Evolutionary conservation across 1,284 basidiomycete species (phyloP).

Genomic region (Ganoderma meredithae): DNA sequence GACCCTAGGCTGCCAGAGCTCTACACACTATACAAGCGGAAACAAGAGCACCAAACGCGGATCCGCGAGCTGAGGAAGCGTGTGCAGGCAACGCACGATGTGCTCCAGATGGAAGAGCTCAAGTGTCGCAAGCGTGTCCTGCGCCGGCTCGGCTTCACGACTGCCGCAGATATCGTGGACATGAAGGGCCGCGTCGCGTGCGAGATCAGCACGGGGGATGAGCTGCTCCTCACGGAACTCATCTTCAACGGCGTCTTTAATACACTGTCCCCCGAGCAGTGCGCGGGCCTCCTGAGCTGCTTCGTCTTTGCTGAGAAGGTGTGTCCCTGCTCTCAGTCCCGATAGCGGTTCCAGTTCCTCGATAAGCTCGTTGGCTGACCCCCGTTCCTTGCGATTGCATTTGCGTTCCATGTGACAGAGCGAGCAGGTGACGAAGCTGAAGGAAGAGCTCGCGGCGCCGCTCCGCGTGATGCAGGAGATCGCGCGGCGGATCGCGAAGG

Average conservation of each 20-base stretch:
- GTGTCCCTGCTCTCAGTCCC: neutral
- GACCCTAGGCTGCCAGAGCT: slow-evolving; percentile 80
- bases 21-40: slow-evolving; percentile 83
- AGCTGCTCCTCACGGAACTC: slow-evolving; percentile 94
- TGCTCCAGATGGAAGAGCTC: slow-evolving; percentile 96
- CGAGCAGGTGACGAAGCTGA: slow-evolving; percentile 86
- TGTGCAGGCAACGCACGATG: slow-evolving; percentile 90
- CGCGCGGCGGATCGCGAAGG: slow-evolving; percentile 93
- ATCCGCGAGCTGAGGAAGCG: slow-evolving; percentile 84
- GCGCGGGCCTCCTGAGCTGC: slow-evolving; percentile 91
- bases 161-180: slow-evolving; percentile 91
- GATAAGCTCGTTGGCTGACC: slow-evolving; percentile 10
- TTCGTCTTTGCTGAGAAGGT: slow-evolving; percentile 99
- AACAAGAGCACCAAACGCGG: slow-evolving; percentile 74
- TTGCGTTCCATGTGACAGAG: slow-evolving; percentile 61
- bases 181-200: slow-evolving; percentile 99
- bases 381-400: neutral
- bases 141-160: slow-evolving; percentile 91
- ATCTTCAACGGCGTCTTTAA: slow-evolving; percentile 99
- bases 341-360: neutral
- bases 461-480: slow-evolving; percentile 95
- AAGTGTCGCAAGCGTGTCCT: slow-evolving; percentile 96
- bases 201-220: slow-evolving; percentile 98
- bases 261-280: slow-evolving; percentile 88
- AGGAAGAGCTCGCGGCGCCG: slow-evolving; percentile 93